Conservation (phyloP, 768 basidiomycete genomes). For the Rhizopogon roseolus region DNA sequence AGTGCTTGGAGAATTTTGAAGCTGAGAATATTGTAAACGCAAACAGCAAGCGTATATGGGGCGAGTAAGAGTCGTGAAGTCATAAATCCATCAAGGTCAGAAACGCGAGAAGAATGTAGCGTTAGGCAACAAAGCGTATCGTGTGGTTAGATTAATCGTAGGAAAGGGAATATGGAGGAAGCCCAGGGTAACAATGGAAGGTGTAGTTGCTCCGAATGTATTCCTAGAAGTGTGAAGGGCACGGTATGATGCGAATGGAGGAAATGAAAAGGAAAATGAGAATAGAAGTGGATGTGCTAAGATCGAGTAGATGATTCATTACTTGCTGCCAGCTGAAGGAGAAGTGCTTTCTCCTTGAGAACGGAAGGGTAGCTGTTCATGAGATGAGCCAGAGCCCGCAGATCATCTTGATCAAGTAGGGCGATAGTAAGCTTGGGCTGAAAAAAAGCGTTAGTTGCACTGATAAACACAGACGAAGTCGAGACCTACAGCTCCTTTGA, state of each 20-base stretch:
- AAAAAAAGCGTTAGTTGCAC: constrained; percentile 3
- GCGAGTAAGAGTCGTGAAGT: not conserved
- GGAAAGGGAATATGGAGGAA: not conserved
- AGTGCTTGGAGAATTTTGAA: not conserved
- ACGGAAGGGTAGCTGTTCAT: constrained; percentile 84
- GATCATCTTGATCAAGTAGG: constrained; percentile 80
- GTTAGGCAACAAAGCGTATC: not conserved
- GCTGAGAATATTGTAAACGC: not conserved
- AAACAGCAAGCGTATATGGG: not conserved
- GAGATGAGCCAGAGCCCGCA: constrained; percentile 77
- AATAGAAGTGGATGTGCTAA: not conserved
- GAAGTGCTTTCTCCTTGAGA: constrained; percentile 70
- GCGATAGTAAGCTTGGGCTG: constrained; percentile 83
- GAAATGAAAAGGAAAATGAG: not conserved
- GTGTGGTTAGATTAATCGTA: not conserved
- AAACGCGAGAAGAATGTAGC: not conserved
- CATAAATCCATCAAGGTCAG: not conserved
- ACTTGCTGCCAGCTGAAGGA: constrained; percentile 24
- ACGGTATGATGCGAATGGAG: not conserved
- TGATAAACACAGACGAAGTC: not conserved
- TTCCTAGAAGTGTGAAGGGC: constrained; percentile 1
- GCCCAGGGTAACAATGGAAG: not conserved
- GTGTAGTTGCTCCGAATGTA: not conserved
- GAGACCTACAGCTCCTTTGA: constrained; percentile 68
- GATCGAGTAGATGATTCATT: not conserved